Conservation (phyloP, 2,329 filamentous ascomycete species). For the Fusarium newnesense region DNA sequence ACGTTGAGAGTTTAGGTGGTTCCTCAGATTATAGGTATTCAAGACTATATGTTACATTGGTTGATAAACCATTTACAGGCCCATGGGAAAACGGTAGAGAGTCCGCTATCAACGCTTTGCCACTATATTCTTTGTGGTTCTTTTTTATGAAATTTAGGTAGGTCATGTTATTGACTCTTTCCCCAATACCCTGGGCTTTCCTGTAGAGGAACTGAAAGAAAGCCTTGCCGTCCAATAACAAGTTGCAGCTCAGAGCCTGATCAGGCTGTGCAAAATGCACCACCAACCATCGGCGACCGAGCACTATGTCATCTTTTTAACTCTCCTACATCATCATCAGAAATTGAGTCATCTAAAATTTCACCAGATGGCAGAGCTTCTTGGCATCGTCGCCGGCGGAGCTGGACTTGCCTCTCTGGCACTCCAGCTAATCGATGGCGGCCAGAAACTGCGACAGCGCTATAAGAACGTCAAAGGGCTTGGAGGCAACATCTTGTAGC, state of each 20-base stretch:
- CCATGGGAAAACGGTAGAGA: too few species aligned
- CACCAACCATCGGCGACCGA: fast-evolving
- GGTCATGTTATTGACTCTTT: neutral
- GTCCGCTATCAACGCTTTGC: neutral
- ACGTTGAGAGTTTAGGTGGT: too few species aligned
- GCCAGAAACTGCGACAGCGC: slow-evolving; percentile 3
- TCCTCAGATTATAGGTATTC: neutral
- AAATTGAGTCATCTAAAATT: fast-evolving
- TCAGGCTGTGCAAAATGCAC: neutral
- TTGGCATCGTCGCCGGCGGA: slow-evolving; percentile 9
- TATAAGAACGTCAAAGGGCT: neutral
- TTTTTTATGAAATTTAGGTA: neutral
- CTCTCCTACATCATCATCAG: fast-evolving
- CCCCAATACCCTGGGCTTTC: fast-evolving
- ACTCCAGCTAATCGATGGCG: slow-evolving; percentile 5
- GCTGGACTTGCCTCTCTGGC: slow-evolving; percentile 18
- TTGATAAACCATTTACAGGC: fast-evolving
- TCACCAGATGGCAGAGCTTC: slow-evolving; percentile 2
- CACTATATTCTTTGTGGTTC: neutral
- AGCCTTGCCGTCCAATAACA: neutral
- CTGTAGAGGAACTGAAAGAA: neutral
- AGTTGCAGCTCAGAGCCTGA: neutral
- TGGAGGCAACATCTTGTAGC: neutral
- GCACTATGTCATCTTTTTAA: neutral
- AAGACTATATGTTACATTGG: slow-evolving; percentile 13